Evolutionary conservation across 208 protist genomes (phyloP).

Genomic region (Wallacemonas rigidus): DNA sequence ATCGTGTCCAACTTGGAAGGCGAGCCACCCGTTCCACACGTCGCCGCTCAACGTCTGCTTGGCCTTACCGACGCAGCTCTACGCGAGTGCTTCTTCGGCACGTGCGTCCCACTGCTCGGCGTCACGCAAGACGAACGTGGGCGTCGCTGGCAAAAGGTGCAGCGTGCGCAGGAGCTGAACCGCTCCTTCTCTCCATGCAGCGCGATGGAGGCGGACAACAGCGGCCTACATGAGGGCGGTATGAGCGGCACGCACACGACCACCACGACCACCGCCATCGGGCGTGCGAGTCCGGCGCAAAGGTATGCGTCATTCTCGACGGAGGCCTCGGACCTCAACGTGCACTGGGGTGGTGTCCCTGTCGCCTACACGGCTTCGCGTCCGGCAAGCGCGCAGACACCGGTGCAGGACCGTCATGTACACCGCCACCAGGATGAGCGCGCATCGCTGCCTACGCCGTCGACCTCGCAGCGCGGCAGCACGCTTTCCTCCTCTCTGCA

Average conservation of each 20-base stretch:
- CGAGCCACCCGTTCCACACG: constrained; percentile 10
- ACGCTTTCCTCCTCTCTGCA: neutral
- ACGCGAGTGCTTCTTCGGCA: constrained; percentile 48
- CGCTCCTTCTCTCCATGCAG: constrained; percentile 18
- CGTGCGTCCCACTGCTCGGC: constrained; percentile 39
- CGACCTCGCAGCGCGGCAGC: constrained; percentile 3
- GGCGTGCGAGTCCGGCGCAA: neutral
- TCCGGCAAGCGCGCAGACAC: neutral
- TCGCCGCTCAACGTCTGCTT: constrained; percentile 30
- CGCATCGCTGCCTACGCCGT: neutral
- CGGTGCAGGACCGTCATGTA: neutral
- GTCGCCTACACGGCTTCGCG: neutral
- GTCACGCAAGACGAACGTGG: constrained; percentile 31
- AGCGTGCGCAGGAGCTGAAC: constrained; percentile 10
- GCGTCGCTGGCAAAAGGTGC: constrained; percentile 25
- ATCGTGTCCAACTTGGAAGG: constrained; percentile 25
- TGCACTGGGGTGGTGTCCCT: constrained; percentile 4
- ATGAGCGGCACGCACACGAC: constrained; percentile 9
- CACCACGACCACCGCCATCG: neutral
- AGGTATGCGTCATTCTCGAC: constrained; percentile 1
- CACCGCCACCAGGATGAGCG: neutral
- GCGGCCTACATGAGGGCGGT: constrained; percentile 29
- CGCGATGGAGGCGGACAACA: constrained; percentile 34
- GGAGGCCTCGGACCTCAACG: constrained; percentile 2
- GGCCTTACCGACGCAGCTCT: constrained; percentile 29